Conservation (phyloP, 805 yeast species). For the Wickerhamiella dianesei region DNA sequence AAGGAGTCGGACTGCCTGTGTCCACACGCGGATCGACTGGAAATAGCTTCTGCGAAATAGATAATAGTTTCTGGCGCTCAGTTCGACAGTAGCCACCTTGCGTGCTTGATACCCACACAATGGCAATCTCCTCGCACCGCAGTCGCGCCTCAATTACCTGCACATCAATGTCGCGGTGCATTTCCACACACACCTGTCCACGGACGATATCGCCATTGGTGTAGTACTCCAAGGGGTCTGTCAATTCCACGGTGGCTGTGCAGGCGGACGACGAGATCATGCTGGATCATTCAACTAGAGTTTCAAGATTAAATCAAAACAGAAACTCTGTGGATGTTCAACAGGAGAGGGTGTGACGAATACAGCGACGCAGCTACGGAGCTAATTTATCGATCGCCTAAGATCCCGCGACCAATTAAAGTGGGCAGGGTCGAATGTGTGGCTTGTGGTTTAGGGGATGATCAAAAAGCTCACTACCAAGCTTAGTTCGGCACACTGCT, state of each 20-base stretch:
- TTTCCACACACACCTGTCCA: constrained; percentile 10
- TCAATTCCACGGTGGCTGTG: constrained; percentile 3
- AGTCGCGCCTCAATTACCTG: constrained; percentile 12
- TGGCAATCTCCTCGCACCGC: constrained; percentile 16
- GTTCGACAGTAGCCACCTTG: constrained; percentile 15
- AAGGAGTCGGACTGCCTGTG: constrained; percentile 1
- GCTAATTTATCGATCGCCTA: background rate
- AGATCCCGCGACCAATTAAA: background rate
- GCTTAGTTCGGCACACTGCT: no score
- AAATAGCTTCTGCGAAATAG: constrained; percentile 6
- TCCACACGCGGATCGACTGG: constrained; percentile 4
- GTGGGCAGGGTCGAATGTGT: background rate
- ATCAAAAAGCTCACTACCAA: background rate
- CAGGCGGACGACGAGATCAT: background rate
- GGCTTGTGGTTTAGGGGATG: background rate
- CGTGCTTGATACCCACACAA: constrained; percentile 15
- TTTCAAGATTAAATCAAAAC: no score
- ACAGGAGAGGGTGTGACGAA: background rate
- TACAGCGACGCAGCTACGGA: background rate
- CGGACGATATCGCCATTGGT: constrained; percentile 14
- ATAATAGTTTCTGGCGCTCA: constrained; percentile 10
- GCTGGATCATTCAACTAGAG: no score
- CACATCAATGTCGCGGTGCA: constrained; percentile 5
- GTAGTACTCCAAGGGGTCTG: constrained; percentile 6
- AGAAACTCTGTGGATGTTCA: no score